Base-by-base conservation (phyloP, 2,329 filamentous ascomycete species). In the Ophiostoma triangulosporum region DNA sequence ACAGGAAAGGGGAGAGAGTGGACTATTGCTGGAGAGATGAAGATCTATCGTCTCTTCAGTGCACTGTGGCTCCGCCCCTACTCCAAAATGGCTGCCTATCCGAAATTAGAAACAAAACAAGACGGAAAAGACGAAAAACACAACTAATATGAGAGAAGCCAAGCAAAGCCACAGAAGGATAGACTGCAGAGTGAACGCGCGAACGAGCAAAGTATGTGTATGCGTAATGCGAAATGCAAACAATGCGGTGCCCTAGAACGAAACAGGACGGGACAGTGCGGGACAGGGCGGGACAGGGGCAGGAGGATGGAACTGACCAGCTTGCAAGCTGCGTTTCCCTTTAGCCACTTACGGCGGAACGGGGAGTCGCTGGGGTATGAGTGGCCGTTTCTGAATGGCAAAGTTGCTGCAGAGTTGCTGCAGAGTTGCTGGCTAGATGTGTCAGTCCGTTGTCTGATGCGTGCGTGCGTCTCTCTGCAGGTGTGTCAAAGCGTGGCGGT, bases 11-110 rank as follows among this genome's bases (percentile, higher is more conserved):
- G 26, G 40, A 22, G 20, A 50, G 40, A 49, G 29, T 33, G 48
- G 24, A 35, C 36, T 54, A 33, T 36, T 50, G 38, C 32, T 54
- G 52, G 43, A 29, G 52, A 54, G 51, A 43, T 54, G 24, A 48
- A 15, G 56, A 43, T 46, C n/a, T n/a, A n/a, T n/a, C n/a, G n/a
- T n/a, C n/a, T n/a, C n/a, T n/a, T n/a, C n/a, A n/a, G n/a, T n/a
- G n/a, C n/a, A n/a, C n/a, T n/a, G n/a, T n/a, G n/a, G n/a, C n/a
- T n/a, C n/a, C n/a, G n/a, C n/a, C n/a, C n/a, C n/a, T n/a, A n/a
- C n/a, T n/a, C n/a, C n/a, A n/a, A n/a, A n/a, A n/a, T n/a, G n/a
- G n/a, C n/a, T n/a, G n/a, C n/a, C n/a, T n/a, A n/a, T n/a, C n/a
- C n/a, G n/a, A n/a, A n/a, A n/a, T n/a, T n/a, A 31, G 29, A 31